Conservation (phyloP, 2,329 filamentous ascomycete genomes). For the Ophiostoma tasmaniense region DNA sequence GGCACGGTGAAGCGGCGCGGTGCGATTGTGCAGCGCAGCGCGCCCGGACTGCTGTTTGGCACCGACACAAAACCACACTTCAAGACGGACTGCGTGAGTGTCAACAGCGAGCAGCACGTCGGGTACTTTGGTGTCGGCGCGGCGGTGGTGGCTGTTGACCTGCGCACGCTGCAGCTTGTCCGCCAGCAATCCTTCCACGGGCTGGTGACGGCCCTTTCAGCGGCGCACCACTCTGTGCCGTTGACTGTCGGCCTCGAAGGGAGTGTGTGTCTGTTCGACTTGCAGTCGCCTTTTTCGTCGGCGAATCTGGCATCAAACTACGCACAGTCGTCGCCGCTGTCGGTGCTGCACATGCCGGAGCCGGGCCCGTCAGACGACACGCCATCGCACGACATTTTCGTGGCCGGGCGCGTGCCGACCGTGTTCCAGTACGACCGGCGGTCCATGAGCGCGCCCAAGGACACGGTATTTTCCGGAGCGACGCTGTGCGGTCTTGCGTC, state of each 20-base stretch:
- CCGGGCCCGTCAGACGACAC: constrained; percentile 34
- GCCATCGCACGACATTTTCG: constrained; percentile 71
- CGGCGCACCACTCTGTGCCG: constrained; percentile 55
- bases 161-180: constrained; percentile 61
- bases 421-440: constrained; percentile 85
- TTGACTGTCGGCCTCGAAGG: constrained; percentile 77
- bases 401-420: constrained; percentile 80
- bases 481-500: constrained; percentile 65
- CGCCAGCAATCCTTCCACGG: constrained; percentile 67
- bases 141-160: constrained; percentile 72
- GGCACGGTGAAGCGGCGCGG: constrained; percentile 48
- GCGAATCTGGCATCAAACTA: constrained; percentile 53
- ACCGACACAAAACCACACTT: constrained; percentile 24
- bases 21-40: constrained; percentile 56
- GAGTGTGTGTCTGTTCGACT: constrained; percentile 76
- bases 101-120: constrained; percentile 57
- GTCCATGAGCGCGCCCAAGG: constrained; percentile 68
- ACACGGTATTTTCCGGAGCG: constrained; percentile 76
- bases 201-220: constrained; percentile 74
- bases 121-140: constrained; percentile 71
- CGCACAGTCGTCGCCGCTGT: constrained; percentile 71
- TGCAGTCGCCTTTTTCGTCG: constrained; percentile 41
- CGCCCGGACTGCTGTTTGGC: constrained; percentile 56
- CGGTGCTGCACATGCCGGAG: constrained; percentile 67
- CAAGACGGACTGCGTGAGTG: constrained; percentile 67